Conservation (phyloP, 768 basidiomycete genomes). For the Saitozyma podzolica region DNA sequence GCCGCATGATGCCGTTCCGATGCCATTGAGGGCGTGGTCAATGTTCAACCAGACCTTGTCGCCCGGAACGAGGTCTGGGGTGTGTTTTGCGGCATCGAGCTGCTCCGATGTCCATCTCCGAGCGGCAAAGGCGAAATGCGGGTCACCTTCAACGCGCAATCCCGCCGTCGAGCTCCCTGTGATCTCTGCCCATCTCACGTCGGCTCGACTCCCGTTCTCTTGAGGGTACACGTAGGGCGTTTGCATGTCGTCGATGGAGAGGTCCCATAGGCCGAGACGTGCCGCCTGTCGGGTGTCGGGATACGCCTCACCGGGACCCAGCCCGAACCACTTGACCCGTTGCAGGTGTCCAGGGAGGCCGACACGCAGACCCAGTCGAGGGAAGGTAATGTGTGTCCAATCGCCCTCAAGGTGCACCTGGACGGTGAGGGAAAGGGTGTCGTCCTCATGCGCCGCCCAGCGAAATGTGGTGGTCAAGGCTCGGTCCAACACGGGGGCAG, state of each 20-base stretch:
- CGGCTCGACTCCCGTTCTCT: slow-evolving; percentile 13
- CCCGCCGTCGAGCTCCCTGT: neutral
- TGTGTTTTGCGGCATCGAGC: slow-evolving; percentile 10
- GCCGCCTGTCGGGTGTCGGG: slow-evolving; percentile 2
- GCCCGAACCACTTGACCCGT: slow-evolving; percentile 9
- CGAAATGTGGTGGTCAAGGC: neutral
- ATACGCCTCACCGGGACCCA: slow-evolving; percentile 12
- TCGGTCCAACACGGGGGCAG: neutral
- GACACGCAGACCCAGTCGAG: slow-evolving; percentile 8
- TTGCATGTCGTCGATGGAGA: slow-evolving; percentile 12
- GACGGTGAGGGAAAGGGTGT: neutral
- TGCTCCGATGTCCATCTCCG: slow-evolving; percentile 11
- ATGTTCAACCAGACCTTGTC: slow-evolving; percentile 11
- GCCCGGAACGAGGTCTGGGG: slow-evolving; percentile 7
- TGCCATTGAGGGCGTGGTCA: slow-evolving; percentile 3
- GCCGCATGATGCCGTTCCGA: slow-evolving; percentile 11
- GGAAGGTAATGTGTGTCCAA: slow-evolving; percentile 2
- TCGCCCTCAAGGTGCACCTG: slow-evolving; percentile 2
- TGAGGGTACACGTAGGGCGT: slow-evolving; percentile 13
- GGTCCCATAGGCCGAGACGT: neutral
- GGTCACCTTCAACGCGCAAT: slow-evolving; percentile 1
- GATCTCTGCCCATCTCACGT: slow-evolving; percentile 10
- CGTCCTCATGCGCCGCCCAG: neutral
- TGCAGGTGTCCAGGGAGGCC: slow-evolving; percentile 1
- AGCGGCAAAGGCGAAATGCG: slow-evolving; percentile 6